Evolutionary conservation across 106 monocot species (phyloP), one percentile per base, ranked within the genome.

Genomic region (Alisma plantagoaquatica): DNA sequence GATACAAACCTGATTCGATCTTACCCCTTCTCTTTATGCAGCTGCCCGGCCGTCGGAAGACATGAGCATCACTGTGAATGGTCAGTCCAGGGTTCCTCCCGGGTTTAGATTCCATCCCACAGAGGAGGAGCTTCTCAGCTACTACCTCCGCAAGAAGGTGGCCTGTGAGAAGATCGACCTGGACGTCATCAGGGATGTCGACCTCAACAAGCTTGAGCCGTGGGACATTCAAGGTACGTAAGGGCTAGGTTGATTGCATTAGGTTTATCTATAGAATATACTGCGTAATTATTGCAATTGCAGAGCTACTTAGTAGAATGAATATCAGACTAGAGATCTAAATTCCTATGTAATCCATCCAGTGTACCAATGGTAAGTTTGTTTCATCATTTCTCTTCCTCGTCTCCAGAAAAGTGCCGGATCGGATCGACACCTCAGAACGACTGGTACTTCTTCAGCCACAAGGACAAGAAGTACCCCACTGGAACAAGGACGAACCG

Each of bases 401-500:
- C n/a, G 24, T 8, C 1, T 29, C 16, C 79, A 87, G 93, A 94
- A 62, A 83, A 70, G 72, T 94, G 93, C 57, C 77, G 71, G 53
- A 94, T 94, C 22, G 87, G 93, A 2, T 80, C 93, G 0, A 83
- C 87, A 4, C 87, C 87, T 10, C 94, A 96, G 67, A 87, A 81
- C 56, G 94, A 96, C 73, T 96, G 94, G 94, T 96, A 96, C 68
- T 96, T 88, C 84, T 96, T 96, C 70, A 96, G 94, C 63, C 94
- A 96, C 84, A 96, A 96, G 62, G 94, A 96, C 61, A 96, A 96
- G 70, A 96, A 88, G 75, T 96, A 96, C 45, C 94, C 94, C 0
- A 84, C 94, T 1, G 94, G 94, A 1, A 96, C 88, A 6, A 31
- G 94, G 17, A 96, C 94, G 19, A 96, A 96, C 68, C 60, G 94